Percentiles rank a stretch among this genome's conserved stretches.
These are phyloP conservation scores for Fistulifera pelliculosa DNA, from an alignment of 108 stramenopile species.

Conservation along the genomic window DNA sequence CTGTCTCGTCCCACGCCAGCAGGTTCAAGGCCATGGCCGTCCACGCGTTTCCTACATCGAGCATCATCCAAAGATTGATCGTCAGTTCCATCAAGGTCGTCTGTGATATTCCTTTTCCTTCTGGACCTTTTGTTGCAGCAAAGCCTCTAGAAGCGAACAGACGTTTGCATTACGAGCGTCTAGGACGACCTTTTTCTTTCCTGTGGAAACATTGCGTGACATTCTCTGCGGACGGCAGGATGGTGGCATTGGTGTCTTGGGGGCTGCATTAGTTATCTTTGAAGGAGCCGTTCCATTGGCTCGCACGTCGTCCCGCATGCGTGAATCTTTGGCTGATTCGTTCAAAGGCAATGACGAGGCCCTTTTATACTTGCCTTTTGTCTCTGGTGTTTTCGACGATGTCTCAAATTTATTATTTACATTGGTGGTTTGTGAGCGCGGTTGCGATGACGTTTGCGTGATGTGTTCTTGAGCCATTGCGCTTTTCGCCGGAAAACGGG, in stretches of 20 bases:
- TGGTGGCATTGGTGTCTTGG: conserved; percentile 1
- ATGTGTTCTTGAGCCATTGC: too few species aligned
- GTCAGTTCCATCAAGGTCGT: conserved; percentile 15
- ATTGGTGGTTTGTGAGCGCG: too few species aligned
- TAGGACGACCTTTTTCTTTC: neutral
- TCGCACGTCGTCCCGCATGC: too few species aligned
- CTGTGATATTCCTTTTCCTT: conserved; percentile 15
- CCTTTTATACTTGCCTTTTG: too few species aligned
- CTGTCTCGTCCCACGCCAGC: conserved; percentile 12
- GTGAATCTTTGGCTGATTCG: too few species aligned
- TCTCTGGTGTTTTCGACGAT: too few species aligned
- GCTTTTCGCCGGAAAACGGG: too few species aligned
- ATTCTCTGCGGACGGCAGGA: neutral
- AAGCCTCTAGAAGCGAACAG: conserved; percentile 19
- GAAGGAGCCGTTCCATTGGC: too few species aligned
- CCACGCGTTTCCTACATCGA: conserved; percentile 25
- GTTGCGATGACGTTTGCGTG: too few species aligned
- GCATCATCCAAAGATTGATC: conserved; percentile 21
- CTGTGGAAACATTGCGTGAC: neutral
- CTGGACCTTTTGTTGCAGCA: conserved; percentile 11
- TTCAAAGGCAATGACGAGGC: too few species aligned
- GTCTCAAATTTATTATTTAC: too few species aligned
- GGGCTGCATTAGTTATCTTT: neutral
- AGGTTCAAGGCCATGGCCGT: conserved; percentile 24
- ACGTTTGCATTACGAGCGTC: neutral